These are phyloP conservation scores for Eucalyptus brandiana DNA, from an alignment of 345 rosid genomes.

Conservation along the genomic window DNA sequence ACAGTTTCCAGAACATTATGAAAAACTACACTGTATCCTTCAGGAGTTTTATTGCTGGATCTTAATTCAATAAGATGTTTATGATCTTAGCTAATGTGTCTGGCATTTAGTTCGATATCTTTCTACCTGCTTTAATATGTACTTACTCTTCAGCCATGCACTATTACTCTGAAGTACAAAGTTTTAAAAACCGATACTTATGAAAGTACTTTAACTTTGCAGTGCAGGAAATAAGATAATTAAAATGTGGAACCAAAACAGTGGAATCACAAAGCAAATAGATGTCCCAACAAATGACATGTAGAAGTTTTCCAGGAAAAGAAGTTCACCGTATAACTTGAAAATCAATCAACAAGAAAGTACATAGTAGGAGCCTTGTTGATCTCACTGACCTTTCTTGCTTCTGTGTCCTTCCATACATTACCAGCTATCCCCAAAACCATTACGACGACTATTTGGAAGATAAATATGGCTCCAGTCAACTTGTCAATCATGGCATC, in stretches of 20 bases:
- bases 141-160: not conserved
- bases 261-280: not conserved
- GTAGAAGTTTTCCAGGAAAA: not conserved
- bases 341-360: not conserved
- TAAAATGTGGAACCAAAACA: not conserved
- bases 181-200: not conserved
- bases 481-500: slow-evolving; percentile 99
- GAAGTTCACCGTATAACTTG: not conserved
- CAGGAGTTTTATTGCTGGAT: not conserved
- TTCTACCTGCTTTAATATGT: not conserved
- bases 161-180: not conserved
- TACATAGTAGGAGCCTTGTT: not conserved
- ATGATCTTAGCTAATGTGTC: not conserved
- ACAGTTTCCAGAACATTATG: not conserved
- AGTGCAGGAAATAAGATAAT: not conserved
- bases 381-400: slow-evolving; percentile 56
- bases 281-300: not conserved
- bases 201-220: not conserved
- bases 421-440: slow-evolving; percentile 95
- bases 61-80: not conserved
- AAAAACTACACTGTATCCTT: not conserved
- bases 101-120: not conserved
- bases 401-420: slow-evolving; percentile 98
- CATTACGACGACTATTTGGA: slow-evolving; percentile 91
- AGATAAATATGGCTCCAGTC: slow-evolving; percentile 96